A percentile compares a stretch with the other conserved stretches of the same genome.
Conservation (phyloP, 2,329 filamentous ascomycete species). For the Cladosporium sp. region DNA sequence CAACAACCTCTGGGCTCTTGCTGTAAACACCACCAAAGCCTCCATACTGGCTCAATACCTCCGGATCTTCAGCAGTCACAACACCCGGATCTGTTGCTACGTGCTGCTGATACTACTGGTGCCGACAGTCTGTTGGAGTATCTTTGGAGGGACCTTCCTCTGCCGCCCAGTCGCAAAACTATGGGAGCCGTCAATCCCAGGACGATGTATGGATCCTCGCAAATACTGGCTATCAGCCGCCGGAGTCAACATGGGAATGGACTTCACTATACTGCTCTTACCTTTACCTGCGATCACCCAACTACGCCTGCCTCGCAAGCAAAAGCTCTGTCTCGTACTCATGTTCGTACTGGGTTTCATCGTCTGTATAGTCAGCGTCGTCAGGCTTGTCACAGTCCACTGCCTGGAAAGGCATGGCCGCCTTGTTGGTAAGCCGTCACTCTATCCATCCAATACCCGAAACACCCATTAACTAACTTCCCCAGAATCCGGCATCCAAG, state of each 20-base stretch:
- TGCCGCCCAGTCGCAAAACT: constrained; percentile 39
- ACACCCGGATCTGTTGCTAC: constrained; percentile 35
- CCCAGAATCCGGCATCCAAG: constrained; percentile 33
- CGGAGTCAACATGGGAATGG: constrained; percentile 40
- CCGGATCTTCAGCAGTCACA: constrained; percentile 38
- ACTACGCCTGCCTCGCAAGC: constrained; percentile 38
- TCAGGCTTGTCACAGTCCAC: constrained; percentile 23
- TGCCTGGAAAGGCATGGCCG: constrained; percentile 19
- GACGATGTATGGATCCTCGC: constrained; percentile 36
- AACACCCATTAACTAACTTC: constrained; percentile 15
- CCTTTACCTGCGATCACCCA: constrained; percentile 40
- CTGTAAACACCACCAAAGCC: constrained; percentile 39
- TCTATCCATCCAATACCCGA: background rate
- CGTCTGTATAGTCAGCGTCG: constrained; percentile 25
- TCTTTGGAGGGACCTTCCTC: constrained; percentile 38
- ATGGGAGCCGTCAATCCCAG: constrained; percentile 32
- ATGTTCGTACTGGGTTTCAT: constrained; percentile 42
- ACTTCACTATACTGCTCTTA: constrained; percentile 40
- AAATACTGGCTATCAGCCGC: constrained; percentile 43
- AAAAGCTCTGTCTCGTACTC: constrained; percentile 38
- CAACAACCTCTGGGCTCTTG: constrained; percentile 31
- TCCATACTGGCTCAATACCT: constrained; percentile 48
- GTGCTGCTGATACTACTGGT: constrained; percentile 32
- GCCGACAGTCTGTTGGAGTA: constrained; percentile 26
- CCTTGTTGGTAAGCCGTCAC: constrained; percentile 15